Base-by-base conservation (phyloP, 129 eudicot species). In the Flaveria trinervia region DNA sequence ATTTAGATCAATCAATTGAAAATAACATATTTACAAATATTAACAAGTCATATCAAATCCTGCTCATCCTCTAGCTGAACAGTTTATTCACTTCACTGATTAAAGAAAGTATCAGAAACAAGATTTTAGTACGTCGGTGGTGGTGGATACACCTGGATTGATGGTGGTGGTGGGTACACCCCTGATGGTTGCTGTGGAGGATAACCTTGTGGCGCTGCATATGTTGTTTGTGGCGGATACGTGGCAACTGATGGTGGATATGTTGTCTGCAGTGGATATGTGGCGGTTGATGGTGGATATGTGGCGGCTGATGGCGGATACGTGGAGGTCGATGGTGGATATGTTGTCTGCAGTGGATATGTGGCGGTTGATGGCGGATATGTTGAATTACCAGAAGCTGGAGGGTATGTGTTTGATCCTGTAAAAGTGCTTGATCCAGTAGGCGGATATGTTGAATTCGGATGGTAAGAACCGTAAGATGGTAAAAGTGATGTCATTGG, bases 181-280 rank as follows among this genome's bases (percentile, higher is more conserved):
- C 83, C 83, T 20, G 82, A 41, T 70, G 76, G 57, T 65, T 65
- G 68, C 41, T 73, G 83, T 54, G 66, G 41, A 8, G 83, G 83
- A 61, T 79, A 79, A 48, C 82, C 83, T 71, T 79, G 83, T 79
- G 83, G 78, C 71, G 82, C 62, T 59, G 81, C 69, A 12, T 77
- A 77, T 44, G 76, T 56, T 69, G 74, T 7, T 45, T 73, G 77
- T 11, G 65, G 80, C 6, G 51, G 72, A 23, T 76, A 76, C 12
- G 72, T 20, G 43, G 76, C 10, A n/a, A 49, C n/a, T 56, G 36
- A 62, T 59, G 60, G 75, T 25, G 81, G 81, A 65, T 75, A 64
- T 49, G 72, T 30, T 48, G 81, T 13, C 3, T 48, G 41, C 22
- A 69, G 75, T 4, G 71, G 82, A 46, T 78, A 78, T 8, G 71